Evolutionary conservation across 108 stramenopile species (phyloP).

Genomic region (Fistulifera solaris): DNA sequence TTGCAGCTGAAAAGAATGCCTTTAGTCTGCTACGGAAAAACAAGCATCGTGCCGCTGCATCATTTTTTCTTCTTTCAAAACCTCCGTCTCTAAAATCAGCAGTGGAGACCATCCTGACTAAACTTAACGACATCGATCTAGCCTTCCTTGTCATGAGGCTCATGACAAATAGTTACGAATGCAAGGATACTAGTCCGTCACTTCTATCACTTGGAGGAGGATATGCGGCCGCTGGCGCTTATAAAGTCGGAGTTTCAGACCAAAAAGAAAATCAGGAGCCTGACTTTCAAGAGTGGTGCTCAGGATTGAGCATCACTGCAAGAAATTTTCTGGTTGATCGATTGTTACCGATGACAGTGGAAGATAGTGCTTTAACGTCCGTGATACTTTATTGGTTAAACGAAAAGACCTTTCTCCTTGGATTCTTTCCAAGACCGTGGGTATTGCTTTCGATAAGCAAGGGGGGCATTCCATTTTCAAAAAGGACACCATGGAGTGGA

Average conservation of each 20-base stretch:
- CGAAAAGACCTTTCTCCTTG: too few species aligned
- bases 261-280: conserved; percentile 7
- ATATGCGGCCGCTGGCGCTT: conserved; percentile 73
- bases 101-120: conserved; percentile 55
- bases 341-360: not conserved
- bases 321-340: conserved; percentile 8
- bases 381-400: too few species aligned
- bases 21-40: conserved; percentile 73
- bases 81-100: conserved; percentile 75
- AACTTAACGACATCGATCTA: conserved; percentile 65
- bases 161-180: conserved; percentile 26
- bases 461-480: too few species aligned
- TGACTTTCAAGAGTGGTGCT: conserved; percentile 48
- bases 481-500: too few species aligned
- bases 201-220: conserved; percentile 25
- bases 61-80: conserved; percentile 76
- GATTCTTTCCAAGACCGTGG: too few species aligned
- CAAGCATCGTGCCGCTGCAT: conserved; percentile 55
- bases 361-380: conserved; percentile 1
- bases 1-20: conserved; percentile 81
- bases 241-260: conserved; percentile 35
- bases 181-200: conserved; percentile 14
- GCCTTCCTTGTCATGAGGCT: conserved; percentile 75
- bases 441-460: too few species aligned
- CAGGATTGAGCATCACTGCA: conserved; percentile 14